Conservation (phyloP, 148 eudicot genomes). For the Fagopyrum esculentum region DNA sequence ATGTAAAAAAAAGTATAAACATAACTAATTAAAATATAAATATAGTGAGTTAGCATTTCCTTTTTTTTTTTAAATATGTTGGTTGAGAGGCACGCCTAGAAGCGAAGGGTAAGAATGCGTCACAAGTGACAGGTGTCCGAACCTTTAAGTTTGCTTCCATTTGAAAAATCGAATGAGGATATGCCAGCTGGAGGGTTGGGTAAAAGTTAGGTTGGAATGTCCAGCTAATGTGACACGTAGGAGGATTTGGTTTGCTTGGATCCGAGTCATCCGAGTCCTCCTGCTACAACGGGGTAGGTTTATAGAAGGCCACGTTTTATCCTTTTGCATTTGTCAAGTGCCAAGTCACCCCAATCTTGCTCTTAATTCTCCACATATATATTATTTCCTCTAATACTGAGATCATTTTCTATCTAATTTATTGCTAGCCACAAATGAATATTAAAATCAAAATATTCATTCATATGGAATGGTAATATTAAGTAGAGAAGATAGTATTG, state of each 20-base stretch:
- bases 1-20: no score
- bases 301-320: neutral
- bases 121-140: neutral
- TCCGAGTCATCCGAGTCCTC: neutral
- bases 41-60: no score
- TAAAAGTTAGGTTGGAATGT: neutral
- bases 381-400: no score
- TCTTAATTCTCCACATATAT: no score
- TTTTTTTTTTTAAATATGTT: neutral
- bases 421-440: no score
- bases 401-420: no score
- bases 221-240: slow-evolving; percentile 9
- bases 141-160: neutral
- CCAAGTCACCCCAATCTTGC: no score
- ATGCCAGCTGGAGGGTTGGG: neutral
- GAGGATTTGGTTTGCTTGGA: neutral
- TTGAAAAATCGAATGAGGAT: neutral
- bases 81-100: neutral
- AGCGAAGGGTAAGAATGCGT: neutral
- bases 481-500: no score
- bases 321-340: neutral
- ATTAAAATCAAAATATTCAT: no score
- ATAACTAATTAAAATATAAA: no score
- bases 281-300: slow-evolving; percentile 3
- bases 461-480: no score